A percentile compares a stretch with the other conserved stretches of the same genome.
phyloP scores from a whole-genome alignment of 768 basidiomycete genomes.

The Mycena epipterygia region DNA sequence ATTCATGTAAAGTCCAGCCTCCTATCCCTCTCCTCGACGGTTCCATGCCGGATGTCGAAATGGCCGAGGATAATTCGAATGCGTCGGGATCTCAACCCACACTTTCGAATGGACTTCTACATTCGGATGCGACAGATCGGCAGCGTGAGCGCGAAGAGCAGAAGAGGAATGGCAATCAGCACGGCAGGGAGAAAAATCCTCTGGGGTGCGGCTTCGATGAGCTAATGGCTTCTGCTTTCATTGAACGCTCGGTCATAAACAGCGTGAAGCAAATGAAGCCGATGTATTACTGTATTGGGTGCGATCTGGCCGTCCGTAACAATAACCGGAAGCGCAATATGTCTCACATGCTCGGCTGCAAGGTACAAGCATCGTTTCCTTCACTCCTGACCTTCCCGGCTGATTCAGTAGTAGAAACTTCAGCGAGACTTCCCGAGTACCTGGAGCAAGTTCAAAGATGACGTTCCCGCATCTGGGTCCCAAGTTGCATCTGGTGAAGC shows the following conservation, averaged over 20 bases:
- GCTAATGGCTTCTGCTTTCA: conserved; percentile 5
- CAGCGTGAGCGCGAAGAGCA: not conserved
- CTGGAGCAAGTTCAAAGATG: not conserved
- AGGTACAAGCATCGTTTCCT: not conserved
- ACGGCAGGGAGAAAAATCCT: conserved; percentile 7
- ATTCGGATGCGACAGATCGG: not conserved
- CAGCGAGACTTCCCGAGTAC: conserved; percentile 3
- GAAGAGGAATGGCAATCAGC: conserved; percentile 6
- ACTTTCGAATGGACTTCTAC: not conserved
- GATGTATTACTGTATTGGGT: conserved; percentile 16
- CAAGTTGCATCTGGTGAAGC: not conserved
- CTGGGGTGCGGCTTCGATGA: conserved; percentile 1
- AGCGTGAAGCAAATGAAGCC: not conserved
- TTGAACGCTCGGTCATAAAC: not conserved
- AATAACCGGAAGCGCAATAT: not conserved
- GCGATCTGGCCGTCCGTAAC: not conserved
- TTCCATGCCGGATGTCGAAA: not conserved
- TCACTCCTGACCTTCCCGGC: not conserved
- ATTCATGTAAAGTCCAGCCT: not conserved
- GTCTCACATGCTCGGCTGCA: not conserved
- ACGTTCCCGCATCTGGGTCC: not conserved
- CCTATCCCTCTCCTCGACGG: not conserved
- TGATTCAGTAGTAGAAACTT: not conserved
- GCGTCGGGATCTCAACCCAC: too few species aligned
- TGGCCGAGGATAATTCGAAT: not conserved